Evolutionary conservation across 2,329 filamentous ascomycete genomes (phyloP).

Genomic region (Paecilomyces niveus): DNA sequence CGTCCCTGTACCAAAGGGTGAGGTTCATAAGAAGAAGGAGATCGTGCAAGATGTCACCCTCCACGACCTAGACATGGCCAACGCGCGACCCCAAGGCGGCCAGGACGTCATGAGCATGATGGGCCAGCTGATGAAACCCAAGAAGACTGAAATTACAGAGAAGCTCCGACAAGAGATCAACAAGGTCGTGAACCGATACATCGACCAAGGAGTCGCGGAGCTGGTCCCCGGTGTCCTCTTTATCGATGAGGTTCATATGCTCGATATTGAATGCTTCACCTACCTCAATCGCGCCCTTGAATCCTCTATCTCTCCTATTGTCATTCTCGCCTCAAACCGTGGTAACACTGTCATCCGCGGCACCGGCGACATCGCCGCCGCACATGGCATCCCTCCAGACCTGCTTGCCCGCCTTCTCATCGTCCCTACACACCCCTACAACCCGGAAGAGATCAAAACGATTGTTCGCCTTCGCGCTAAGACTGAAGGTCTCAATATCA

Average conservation of each 20-base stretch:
- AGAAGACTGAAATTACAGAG: slow-evolving; percentile 99
- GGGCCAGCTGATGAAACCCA: slow-evolving; percentile 98
- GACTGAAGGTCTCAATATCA: slow-evolving; percentile 72
- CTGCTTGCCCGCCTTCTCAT: slow-evolving; percentile 91
- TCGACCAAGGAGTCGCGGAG: slow-evolving; percentile 95
- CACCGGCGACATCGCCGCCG: slow-evolving; percentile 68
- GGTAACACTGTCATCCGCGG: slow-evolving; percentile 90
- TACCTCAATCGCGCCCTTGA: slow-evolving; percentile 98
- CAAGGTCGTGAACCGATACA: slow-evolving; percentile 98
- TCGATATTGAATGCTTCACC: slow-evolving; percentile 98
- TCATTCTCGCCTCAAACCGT: slow-evolving; percentile 94
- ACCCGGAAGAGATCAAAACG: slow-evolving; percentile 79
- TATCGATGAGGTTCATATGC: slow-evolving; percentile 99
- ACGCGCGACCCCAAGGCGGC: slow-evolving; percentile 87
- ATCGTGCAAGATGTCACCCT: slow-evolving; percentile 98
- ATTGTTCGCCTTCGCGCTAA: slow-evolving; percentile 81
- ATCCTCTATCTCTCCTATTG: slow-evolving; percentile 88
- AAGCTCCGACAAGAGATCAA: slow-evolving; percentile 95
- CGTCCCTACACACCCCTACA: slow-evolving; percentile 87
- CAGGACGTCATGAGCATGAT: slow-evolving; percentile 99
- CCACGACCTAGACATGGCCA: slow-evolving; percentile 93
- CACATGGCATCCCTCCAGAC: slow-evolving; percentile 90
- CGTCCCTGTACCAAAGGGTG: slow-evolving; percentile 95
- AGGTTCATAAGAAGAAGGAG: slow-evolving; percentile 99
- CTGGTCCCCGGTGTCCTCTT: slow-evolving; percentile 97